These are phyloP conservation scores for Linum usitatissimum DNA, from an alignment of 345 rosid genomes.

Conservation along the genomic window DNA sequence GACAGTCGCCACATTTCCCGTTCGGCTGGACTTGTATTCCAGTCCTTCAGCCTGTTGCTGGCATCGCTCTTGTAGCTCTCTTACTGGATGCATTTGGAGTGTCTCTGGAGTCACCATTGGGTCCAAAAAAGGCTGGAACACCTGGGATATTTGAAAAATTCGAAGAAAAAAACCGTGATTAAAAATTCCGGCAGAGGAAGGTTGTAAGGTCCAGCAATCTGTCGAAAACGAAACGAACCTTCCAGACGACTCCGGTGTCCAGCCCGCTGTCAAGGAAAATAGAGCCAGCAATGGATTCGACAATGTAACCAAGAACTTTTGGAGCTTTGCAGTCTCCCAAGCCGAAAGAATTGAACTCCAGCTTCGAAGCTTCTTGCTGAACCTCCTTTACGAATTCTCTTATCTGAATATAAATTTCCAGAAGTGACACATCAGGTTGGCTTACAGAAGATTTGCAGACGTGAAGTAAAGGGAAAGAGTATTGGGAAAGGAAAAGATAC, in stretches of 20 bases:
- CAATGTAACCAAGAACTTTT: slow-evolving; percentile 93
- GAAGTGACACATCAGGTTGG: slow-evolving; percentile 12
- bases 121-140: slow-evolving; percentile 82
- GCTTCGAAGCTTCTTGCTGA: slow-evolving; percentile 62
- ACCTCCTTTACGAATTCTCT: slow-evolving; percentile 90
- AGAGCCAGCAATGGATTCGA: slow-evolving; percentile 96
- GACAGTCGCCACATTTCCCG: slow-evolving; percentile 84
- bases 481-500: slow-evolving; percentile 25
- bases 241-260: slow-evolving; percentile 79
- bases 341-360: slow-evolving; percentile 94
- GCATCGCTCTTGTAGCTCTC: slow-evolving; percentile 97
- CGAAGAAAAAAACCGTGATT: background rate
- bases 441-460: background rate
- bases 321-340: slow-evolving; percentile 99
- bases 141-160: slow-evolving; percentile 27
- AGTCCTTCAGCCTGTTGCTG: slow-evolving; percentile 98
- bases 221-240: slow-evolving; percentile 35
- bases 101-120: slow-evolving; percentile 99
- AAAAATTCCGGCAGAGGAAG: background rate
- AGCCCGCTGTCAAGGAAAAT: slow-evolving; percentile 80
- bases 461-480: slow-evolving; percentile 3
- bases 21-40: slow-evolving; percentile 79
- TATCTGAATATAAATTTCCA: slow-evolving; percentile 38
- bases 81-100: slow-evolving; percentile 98
- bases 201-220: background rate